Evolutionary conservation across 768 basidiomycete genomes (phyloP), one percentile per base, ranked within the genome.

Genomic region (Lyophyllum semitale): DNA sequence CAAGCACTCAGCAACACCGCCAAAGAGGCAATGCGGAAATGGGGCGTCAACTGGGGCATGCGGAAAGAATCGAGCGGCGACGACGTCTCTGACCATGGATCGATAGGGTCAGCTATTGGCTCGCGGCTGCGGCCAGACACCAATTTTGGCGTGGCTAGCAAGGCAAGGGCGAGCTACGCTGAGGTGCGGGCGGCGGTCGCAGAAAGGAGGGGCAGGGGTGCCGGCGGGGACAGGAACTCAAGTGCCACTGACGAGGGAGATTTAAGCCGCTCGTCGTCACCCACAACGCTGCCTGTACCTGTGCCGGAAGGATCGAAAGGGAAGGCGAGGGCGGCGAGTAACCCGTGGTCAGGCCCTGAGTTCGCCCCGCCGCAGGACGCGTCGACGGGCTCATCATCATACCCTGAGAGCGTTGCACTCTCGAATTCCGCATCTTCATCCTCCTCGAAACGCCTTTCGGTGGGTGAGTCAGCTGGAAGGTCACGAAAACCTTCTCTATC

Each of bases 1-100:
- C 89, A 95, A 68, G 90, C 91, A 7, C 73, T 95, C 41, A 87
- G 85, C 59, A 88, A 90, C 62, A 84, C 89, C 0, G 91, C 94
- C 12, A 90, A 88, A 67, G 95, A 97, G 65, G 82, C 90, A 8
- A 88, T 97, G 79, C 85, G 88, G 55, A 96, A 96, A 67, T 96
- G 93, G 93, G 87, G 93, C 22, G 87, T 85, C 25, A 92, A 85
- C 54, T 95, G 92, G 88, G 76, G 82, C 43, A 78, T 85, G 68
- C 84, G 80, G 72, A 87, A 83, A 68, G 84, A 87, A 53, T 68
- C 55, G 43, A 68, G 60, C 27, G 53, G 45, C 26, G 83, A 83
- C 13, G 80, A 80, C 20, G 56, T 71, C 35, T 66, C 76, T 15
- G 81, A 83, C 45, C 67, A 71, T 47, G 75, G 75, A 2, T 70